Evolutionary conservation across 129 eudicot genomes (phyloP).

Genomic region (Ambrosia trifida): DNA sequence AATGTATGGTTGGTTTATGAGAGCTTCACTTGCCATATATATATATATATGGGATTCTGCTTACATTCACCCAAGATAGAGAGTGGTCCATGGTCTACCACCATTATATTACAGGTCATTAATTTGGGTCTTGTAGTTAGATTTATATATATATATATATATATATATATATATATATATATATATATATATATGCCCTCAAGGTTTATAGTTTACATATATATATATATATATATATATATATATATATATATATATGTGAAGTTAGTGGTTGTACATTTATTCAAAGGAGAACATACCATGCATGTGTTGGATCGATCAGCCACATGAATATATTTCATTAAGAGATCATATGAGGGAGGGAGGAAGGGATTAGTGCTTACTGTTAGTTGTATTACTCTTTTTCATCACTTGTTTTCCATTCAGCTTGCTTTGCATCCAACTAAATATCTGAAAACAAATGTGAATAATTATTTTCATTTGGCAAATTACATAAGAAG

Average conservation of each 20-base stretch:
- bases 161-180: too few relatives aligned
- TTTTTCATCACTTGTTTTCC: conserved; percentile 42
- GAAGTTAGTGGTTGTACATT: too few relatives aligned
- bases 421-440: conserved; percentile 66
- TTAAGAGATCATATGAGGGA: neutral
- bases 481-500: too few relatives aligned
- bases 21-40: conserved; percentile 10
- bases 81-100: conserved; percentile 4
- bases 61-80: conserved; percentile 8
- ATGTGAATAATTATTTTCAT: too few relatives aligned
- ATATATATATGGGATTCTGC: neutral
- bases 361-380: conserved; percentile 19
- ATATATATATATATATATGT: too few relatives aligned
- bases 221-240: too few relatives aligned
- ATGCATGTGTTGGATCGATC: too few relatives aligned
- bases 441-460: conserved; percentile 56
- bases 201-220: too few relatives aligned
- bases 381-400: conserved; percentile 36
- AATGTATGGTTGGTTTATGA: neutral
- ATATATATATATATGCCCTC: too few relatives aligned
- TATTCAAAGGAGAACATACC: too few relatives aligned
- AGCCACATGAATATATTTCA: neutral
- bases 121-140: neutral
- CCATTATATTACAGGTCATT: neutral
- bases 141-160: too few relatives aligned